Percentiles rank a stretch among this genome's conserved stretches.
These are phyloP conservation scores for Pyricularia grisea DNA, from an alignment of 2,329 filamentous ascomycete species.

Conservation along the genomic window DNA sequence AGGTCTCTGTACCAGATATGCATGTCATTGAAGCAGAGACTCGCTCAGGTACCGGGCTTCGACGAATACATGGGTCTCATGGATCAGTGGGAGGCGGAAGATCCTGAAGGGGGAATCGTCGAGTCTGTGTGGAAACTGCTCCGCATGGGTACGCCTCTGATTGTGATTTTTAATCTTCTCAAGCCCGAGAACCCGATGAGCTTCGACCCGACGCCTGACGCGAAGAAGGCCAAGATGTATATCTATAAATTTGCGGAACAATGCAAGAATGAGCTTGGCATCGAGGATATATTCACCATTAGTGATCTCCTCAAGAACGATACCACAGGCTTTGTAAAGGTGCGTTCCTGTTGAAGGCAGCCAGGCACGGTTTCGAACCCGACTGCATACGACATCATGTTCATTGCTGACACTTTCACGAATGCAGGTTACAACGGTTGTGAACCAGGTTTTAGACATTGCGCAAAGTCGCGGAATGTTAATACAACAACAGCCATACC, in stretches of 20 bases:
- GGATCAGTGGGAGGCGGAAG: constrained; percentile 54
- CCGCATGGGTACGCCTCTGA: constrained; percentile 70
- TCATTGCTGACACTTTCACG: neutral
- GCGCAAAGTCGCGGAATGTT: constrained; percentile 72
- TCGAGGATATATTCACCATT: constrained; percentile 85
- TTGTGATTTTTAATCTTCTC: constrained; percentile 82
- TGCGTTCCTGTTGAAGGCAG: constrained; percentile 23
- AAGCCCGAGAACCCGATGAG: constrained; percentile 59
- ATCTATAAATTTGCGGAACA: constrained; percentile 90
- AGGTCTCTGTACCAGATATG: constrained; percentile 94
- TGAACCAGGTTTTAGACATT: constrained; percentile 85
- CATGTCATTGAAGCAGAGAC: constrained; percentile 69
- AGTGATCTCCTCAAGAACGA: constrained; percentile 87
- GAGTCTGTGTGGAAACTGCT: constrained; percentile 86
- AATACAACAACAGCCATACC: constrained; percentile 47
- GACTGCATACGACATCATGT: neutral
- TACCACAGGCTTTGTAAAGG: constrained; percentile 95
- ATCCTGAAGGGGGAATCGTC: constrained; percentile 66
- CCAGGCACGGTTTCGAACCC: neutral
- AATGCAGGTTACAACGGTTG: constrained; percentile 70
- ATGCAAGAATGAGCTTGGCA: constrained; percentile 72
- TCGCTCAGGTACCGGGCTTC: constrained; percentile 78
- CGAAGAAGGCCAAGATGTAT: constrained; percentile 67
- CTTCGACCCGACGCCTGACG: constrained; percentile 55
- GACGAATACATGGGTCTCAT: constrained; percentile 65